Evolutionary conservation across 1,284 basidiomycete genomes (phyloP), one percentile per base, ranked within the genome.

Genomic region (Chalciporus sp.): DNA sequence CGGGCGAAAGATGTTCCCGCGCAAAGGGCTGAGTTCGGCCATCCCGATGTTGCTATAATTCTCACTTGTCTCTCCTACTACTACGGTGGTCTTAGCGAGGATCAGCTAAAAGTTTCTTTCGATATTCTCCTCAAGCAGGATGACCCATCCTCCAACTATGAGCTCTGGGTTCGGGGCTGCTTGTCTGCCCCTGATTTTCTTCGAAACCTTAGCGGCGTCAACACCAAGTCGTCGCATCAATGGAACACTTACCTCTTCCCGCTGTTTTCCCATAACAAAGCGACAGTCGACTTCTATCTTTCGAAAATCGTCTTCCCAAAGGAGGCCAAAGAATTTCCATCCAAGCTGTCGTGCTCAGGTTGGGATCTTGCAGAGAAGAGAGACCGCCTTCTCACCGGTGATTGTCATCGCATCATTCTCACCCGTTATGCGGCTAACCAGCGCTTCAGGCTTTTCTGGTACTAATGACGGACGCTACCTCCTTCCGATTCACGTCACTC

Each of bases 21-120:
- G 6, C 11, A 17, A 17, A 39, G 7, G 8, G 35, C 35, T 17
- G 81, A 84, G 43, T 83, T 84, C 53, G 81, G 79, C 1, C 81
- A 83, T 61, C 81, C 81, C 0, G 81, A 84, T 27, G 68, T 83
- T 19, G 69, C 74, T 1, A 65, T 83, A 46, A 55, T 69, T 10
- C 67, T 83, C 35, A 83, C 82, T 0, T 82, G 74, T 51, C 66
- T 84, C 12, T 74, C 72, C 0, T 84, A 83, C 53, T 83, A 83
- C 46, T 81, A 82, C 41, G 66, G 68, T 2, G 82, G 82, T 9
- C 70, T 84, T 27, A 66, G 61, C 0, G 55, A 69, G 16, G 52
- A 63, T 3, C 76, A 84, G 46, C 57, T 84, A 1, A 61, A 62
- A 16, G 35, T 52, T 7, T 73, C 68, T 44, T 81, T 84, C 44